Evolutionary conservation across 306 rosid species (phyloP).

Genomic region (Elaeagnus macrophylla): DNA sequence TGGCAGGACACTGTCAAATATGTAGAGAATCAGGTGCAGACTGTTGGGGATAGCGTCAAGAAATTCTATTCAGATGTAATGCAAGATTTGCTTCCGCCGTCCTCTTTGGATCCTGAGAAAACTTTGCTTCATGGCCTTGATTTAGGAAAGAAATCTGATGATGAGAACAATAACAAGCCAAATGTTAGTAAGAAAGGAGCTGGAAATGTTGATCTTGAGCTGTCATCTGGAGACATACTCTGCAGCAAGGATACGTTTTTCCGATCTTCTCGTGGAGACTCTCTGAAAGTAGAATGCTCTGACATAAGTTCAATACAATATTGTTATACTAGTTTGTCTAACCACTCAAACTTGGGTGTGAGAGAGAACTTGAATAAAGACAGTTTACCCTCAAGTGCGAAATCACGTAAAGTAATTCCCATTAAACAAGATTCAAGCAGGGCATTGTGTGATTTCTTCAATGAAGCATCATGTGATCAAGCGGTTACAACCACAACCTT

Average conservation of each 20-base stretch:
- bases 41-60: conserved; percentile 61
- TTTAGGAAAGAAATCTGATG: too few species aligned
- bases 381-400: conserved; percentile 10
- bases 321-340: too few species aligned
- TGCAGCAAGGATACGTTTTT: too few species aligned
- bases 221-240: too few species aligned
- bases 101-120: conserved; percentile 22
- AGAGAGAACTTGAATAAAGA: conserved; percentile 17
- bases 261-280: too few species aligned
- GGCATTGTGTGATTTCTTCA: conserved; percentile 12
- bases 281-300: too few species aligned
- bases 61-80: conserved; percentile 64
- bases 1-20: conserved; percentile 65
- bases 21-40: conserved; percentile 59
- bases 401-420: conserved; percentile 5
- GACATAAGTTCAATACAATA: too few species aligned
- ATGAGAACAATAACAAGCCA: too few species aligned
- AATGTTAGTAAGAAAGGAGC: too few species aligned
- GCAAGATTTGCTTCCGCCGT: conserved; percentile 49
- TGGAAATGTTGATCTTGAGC: too few species aligned
- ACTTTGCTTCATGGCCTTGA: background rate
- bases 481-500: conserved; percentile 18
- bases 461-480: conserved; percentile 7
- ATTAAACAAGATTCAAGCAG: too few species aligned
- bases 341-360: background rate